Evolutionary conservation across 805 yeast species (phyloP), one percentile per base, ranked within the genome.

Genomic region (Yarrowia yakushimensis): DNA sequence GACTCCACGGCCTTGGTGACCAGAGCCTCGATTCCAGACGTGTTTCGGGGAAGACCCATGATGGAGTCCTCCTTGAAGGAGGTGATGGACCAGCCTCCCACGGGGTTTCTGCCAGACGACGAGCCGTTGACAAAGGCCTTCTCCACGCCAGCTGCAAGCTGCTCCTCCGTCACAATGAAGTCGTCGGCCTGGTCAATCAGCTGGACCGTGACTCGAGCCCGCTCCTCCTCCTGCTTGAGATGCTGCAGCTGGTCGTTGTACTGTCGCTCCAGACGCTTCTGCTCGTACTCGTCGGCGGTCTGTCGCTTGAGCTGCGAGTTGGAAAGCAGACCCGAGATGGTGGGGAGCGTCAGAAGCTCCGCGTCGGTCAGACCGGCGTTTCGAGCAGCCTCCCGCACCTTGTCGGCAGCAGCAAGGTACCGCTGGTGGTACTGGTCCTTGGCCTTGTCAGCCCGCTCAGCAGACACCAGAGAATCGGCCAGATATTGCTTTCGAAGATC

Each of bases 161-260:
- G 84, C 55, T 79, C 82, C 73, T 88, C 96, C 30, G 86, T 86
- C 39, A 89, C 83, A 67, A 90, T 88, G 74, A 84, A 91, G 45
- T 80, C 78, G 27, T 81, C 79, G 1, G 93, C 77, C 2, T 85
- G 81, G 69, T 90, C 90, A 73, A 88, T 90, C 61, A 92, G 79
- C 66, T 82, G 86, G 64, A 92, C 76, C 52, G 91, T 74, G 52
- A 81, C 77, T 39, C 76, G 76, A 15, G 91, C 83, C 67, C 81
- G 81, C 45, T 76, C 73, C 65, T 82, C 83, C 67, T 82, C 79
- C 5, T 78, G 79, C 57, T 75, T 76, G 64, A 86, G 78, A 67
- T 85, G 85, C 13, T 74, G 71, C 42, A 79, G 75, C 65, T 81
- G 78, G 72, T 94, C 81, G 74, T 91, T 92, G 68, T 87, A 82